Evolutionary conservation across 495 filamentous ascomycete genomes (phyloP).

Genomic region (Aspergillus bertholletiae): DNA sequence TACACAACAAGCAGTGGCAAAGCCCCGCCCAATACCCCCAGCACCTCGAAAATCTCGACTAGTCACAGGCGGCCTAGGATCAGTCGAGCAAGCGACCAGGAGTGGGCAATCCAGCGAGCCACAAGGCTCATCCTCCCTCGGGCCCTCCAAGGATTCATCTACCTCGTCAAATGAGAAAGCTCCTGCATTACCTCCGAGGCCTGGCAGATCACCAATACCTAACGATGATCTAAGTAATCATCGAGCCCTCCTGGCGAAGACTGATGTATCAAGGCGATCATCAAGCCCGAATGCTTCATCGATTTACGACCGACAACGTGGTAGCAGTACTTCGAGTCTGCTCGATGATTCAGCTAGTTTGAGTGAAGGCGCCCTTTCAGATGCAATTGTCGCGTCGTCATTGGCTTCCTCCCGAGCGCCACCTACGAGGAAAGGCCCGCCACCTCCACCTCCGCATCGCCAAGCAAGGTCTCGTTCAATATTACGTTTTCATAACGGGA

Average conservation of each 20-base stretch:
- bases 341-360: constrained; percentile 25
- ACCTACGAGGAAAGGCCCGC: constrained; percentile 40
- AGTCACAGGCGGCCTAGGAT: neutral
- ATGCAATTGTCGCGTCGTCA: constrained; percentile 83
- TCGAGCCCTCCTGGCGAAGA: constrained; percentile 3
- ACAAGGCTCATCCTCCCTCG: constrained; percentile 6
- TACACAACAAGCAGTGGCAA: constrained; percentile 10
- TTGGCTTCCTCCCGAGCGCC: constrained; percentile 71
- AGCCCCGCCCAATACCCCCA: constrained; percentile 15
- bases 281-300: constrained; percentile 28
- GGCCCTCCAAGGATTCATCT: constrained; percentile 9
- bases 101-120: neutral
- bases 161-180: constrained; percentile 12
- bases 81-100: neutral
- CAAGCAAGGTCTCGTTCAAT: constrained; percentile 44
- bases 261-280: constrained; percentile 11
- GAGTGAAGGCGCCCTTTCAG: constrained; percentile 52
- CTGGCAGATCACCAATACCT: constrained; percentile 11
- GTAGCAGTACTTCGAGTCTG: constrained; percentile 25
- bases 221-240: constrained; percentile 12
- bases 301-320: constrained; percentile 22
- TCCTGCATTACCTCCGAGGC: constrained; percentile 26
- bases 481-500: constrained; percentile 33
- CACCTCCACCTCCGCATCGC: constrained; percentile 44
- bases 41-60: constrained; percentile 10